A percentile compares a stretch with the other conserved stretches of the same genome.
These are phyloP conservation scores for Coniochaeta sp. DNA, from an alignment of 2,329 filamentous ascomycete genomes.

Conservation along the genomic window DNA sequence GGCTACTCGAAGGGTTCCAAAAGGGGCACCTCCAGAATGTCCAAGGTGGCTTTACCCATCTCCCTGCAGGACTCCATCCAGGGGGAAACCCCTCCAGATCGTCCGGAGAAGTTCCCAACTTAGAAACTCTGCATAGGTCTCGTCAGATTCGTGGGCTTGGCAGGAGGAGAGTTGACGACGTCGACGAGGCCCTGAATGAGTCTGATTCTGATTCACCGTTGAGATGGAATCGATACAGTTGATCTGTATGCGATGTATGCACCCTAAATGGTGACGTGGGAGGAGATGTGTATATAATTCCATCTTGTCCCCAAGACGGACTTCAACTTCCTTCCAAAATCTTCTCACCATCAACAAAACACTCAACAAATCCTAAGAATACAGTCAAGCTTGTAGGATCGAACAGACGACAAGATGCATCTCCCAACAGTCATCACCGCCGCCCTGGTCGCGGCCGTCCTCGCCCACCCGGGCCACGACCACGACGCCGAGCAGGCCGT, in stretches of 20 bases:
- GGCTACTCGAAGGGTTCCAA: neutral
- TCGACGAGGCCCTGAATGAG: too few species aligned
- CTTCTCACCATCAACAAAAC: too few species aligned
- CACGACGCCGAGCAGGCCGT: conserved; percentile 30
- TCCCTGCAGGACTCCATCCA: neutral
- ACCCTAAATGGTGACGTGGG: too few species aligned
- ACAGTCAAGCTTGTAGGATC: neutral
- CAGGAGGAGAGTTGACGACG: neutral
- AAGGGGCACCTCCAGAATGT: too few species aligned
- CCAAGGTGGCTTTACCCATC: too few species aligned
- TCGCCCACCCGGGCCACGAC: conserved; percentile 34
- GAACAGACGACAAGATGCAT: neutral
- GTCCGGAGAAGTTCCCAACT: neutral
- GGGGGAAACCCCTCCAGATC: too few species aligned
- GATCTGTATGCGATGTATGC: too few species aligned
- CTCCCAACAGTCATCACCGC: conserved; percentile 8
- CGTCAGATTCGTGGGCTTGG: neutral
- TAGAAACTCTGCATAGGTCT: neutral
- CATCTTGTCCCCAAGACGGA: too few species aligned
- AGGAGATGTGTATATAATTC: too few species aligned
- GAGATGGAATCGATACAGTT: too few species aligned
- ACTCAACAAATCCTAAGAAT: neutral
- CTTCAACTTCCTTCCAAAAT: too few species aligned
- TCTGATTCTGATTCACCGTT: neutral
- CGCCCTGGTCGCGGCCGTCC: conserved; percentile 13